Evolutionary conservation across 2,329 filamentous ascomycete genomes (phyloP), one percentile per base, ranked within the genome.

Genomic region (Lecanosticta acicola): DNA sequence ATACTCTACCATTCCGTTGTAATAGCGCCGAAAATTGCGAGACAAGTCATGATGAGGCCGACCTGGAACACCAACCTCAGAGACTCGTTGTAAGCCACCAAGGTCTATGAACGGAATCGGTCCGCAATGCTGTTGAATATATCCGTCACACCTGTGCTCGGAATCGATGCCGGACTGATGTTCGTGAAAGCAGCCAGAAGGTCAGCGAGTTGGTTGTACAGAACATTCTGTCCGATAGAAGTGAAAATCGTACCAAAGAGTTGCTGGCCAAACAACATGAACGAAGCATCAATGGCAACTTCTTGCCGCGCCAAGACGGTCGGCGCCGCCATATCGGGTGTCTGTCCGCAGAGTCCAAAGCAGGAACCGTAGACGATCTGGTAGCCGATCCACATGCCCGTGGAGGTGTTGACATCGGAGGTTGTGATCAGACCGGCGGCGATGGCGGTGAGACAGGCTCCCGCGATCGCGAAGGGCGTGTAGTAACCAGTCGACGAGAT

Each of bases 341-440:
- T 62, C 40, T 72, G 69, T 32, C 72, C 62, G 13, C 60, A 61
- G 7, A 70, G 48, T 1, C 74, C 75, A 7, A 71, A 59, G 0
- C 72, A 72, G 17, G 41, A 60, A 16, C 72, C 75, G 3, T 66
- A 50, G 2, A 77, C 50, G 4, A 72, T 59, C 41, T 77, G 71
- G 55, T 70, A 77, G 4, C 73, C 73, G 14, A 75, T 68, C 73
- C 73, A 77, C 26, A 64, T 60, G 3, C 55, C 60, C 0, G 61
- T 58, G 0, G 65, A 53, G 1, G 73, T 68, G 35, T 53, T 49
- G 1, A 66, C 50, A n/a, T 64, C 59, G 4, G 72, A 62, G 0
- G 68, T 72, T 35, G 65, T 71, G 16, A 76, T 52, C 3, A 76
- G 59, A 3, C 72, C 73, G 20, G 59, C 66, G 24, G 72, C 72